A percentile compares a stretch with the other conserved stretches of the same genome.
phyloP scores from a whole-genome alignment of 75 land plant species.

The Isoetes taiwanensis region DNA sequence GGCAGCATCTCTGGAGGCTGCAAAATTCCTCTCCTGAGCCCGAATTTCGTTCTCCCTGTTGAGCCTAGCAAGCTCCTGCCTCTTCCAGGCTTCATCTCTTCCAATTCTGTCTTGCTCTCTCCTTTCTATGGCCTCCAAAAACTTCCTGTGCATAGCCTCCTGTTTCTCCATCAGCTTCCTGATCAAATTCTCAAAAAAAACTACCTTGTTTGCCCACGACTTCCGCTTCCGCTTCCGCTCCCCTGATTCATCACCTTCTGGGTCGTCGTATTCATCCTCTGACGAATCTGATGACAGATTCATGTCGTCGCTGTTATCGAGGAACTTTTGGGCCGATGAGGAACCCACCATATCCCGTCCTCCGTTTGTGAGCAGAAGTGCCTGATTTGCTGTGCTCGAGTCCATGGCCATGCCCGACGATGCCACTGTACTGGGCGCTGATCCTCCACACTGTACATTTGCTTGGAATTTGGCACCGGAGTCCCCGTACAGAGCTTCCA shows the following conservation, averaged over 20 bases:
- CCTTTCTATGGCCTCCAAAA: constrained; percentile 25
- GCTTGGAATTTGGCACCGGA: neutral
- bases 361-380: neutral
- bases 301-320: neutral
- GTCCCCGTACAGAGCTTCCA: constrained; percentile 63
- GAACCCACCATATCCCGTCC: neutral
- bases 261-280: constrained; percentile 2
- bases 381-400: neutral
- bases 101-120: constrained; percentile 24
- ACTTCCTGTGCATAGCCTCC: constrained; percentile 32
- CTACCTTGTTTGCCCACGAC: constrained; percentile 11
- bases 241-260: constrained; percentile 4
- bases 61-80: constrained; percentile 26
- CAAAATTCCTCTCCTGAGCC: constrained; percentile 19
- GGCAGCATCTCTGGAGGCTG: constrained; percentile 31
- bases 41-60: constrained; percentile 26
- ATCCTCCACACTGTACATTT: too few species aligned
- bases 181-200: constrained; percentile 18
- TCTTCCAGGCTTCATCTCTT: constrained; percentile 35
- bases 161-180: constrained; percentile 27
- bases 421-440: too few species aligned
- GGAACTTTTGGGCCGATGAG: neutral
- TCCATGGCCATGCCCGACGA: too few species aligned
- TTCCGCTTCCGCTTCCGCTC: constrained; percentile 9
- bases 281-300: constrained; percentile 11